These are phyloP conservation scores for Candida freyschussii DNA, from an alignment of 1,139 yeast genomes.

Conservation along the genomic window DNA sequence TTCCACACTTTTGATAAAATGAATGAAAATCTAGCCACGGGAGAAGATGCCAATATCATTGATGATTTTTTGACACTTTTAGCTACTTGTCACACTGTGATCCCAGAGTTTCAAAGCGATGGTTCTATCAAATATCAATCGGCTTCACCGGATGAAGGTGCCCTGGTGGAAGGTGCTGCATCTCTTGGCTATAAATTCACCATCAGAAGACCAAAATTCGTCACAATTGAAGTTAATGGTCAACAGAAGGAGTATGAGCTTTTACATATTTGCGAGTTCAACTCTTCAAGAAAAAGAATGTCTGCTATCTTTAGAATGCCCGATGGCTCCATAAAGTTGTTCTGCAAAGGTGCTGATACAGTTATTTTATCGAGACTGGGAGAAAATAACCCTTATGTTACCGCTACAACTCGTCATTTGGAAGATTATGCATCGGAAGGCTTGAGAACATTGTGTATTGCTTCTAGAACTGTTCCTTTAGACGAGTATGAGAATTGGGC, in stretches of 20 bases:
- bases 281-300: slow-evolving; percentile 97
- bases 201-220: slow-evolving; percentile 80
- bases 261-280: slow-evolving; percentile 90
- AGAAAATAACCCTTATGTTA: slow-evolving; percentile 72
- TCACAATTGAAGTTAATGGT: slow-evolving; percentile 52
- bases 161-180: slow-evolving; percentile 95
- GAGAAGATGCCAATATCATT: slow-evolving; percentile 58
- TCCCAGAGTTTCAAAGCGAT: slow-evolving; percentile 69
- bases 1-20: slow-evolving; percentile 69
- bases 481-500: slow-evolving; percentile 70
- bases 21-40: slow-evolving; percentile 43
- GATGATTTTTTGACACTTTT: slow-evolving; percentile 79
- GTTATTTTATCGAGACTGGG: slow-evolving; percentile 84
- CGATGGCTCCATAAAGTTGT: slow-evolving; percentile 83
- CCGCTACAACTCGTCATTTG: slow-evolving; percentile 76
- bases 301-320: slow-evolving; percentile 92
- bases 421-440: slow-evolving; percentile 98
- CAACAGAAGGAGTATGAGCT: slow-evolving; percentile 58
- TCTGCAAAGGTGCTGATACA: slow-evolving; percentile 97
- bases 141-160: slow-evolving; percentile 99
- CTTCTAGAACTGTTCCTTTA: slow-evolving; percentile 75
- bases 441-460: slow-evolving; percentile 88
- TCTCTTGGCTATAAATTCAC: slow-evolving; percentile 77
- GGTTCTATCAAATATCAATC: slow-evolving; percentile 89
- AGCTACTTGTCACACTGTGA: slow-evolving; percentile 96